These are phyloP conservation scores for Penicillium sp. DNA, from an alignment of 2,329 filamentous ascomycete genomes.

Conservation along the genomic window DNA sequence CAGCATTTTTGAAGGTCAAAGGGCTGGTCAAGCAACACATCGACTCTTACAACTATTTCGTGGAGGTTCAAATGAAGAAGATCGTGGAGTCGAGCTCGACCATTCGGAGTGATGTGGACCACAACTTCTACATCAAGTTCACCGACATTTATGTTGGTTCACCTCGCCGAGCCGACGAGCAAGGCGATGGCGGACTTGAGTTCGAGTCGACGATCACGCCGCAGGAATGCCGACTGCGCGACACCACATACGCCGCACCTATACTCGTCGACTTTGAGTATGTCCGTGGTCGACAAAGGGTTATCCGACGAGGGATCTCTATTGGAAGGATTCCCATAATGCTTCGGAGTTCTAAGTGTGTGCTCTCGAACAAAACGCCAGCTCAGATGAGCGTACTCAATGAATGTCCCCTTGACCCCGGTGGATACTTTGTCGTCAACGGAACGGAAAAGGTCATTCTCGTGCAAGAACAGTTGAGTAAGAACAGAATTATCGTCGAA, in stretches of 20 bases:
- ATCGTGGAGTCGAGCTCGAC: conserved; percentile 88
- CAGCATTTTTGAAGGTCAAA: conserved; percentile 97
- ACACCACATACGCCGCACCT: conserved; percentile 96
- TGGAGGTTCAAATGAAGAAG: conserved; percentile 93
- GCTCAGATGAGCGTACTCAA: conserved; percentile 86
- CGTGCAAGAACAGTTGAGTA: conserved; percentile 97
- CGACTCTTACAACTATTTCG: conserved; percentile 98
- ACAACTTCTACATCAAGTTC: conserved; percentile 88
- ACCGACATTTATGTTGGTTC: conserved; percentile 83
- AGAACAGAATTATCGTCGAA: conserved; percentile 98
- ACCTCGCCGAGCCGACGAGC: conserved; percentile 74
- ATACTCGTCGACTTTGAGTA: conserved; percentile 92
- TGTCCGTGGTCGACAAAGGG: conserved; percentile 73
- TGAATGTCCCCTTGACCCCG: conserved; percentile 92
- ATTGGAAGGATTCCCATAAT: conserved; percentile 94
- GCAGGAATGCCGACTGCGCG: conserved; percentile 91
- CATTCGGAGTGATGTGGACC: conserved; percentile 87
- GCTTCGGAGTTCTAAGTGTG: conserved; percentile 92
- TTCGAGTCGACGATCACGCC: conserved; percentile 65
- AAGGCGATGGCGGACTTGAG: conserved; percentile 50
- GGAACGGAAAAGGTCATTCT: conserved; percentile 98
- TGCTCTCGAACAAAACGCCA: conserved; percentile 77
- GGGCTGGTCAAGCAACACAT: conserved; percentile 96
- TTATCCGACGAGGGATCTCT: conserved; percentile 67
- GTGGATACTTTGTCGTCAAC: conserved; percentile 96